Conservation (phyloP, 1,284 basidiomycete species). For the Rhodotorula sp. region DNA sequence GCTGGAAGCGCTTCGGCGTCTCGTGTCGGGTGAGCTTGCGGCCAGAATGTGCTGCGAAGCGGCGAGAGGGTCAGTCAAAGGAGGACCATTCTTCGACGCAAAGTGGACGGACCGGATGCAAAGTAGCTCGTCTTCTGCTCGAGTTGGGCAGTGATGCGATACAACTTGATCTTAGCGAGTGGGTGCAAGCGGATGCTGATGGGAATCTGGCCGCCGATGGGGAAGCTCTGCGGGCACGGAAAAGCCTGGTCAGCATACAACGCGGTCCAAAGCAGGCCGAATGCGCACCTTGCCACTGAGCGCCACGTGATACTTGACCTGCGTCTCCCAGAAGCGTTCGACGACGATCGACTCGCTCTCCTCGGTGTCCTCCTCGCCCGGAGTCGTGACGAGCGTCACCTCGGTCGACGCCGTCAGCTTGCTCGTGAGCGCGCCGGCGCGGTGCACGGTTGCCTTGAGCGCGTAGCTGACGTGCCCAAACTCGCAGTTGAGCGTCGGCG, state of each 20-base stretch:
- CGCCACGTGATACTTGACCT: conserved; percentile 77
- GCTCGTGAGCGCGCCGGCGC: conserved; percentile 75
- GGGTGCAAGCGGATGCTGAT: conserved; percentile 82
- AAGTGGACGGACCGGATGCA: conserved; percentile 34
- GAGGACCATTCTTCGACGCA: too few species aligned
- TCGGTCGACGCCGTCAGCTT: conserved; percentile 73
- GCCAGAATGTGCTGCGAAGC: conserved; percentile 17
- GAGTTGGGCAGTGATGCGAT: conserved; percentile 72
- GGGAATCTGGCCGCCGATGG: conserved; percentile 79
- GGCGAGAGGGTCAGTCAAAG: not conserved
- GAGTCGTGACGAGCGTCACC: conserved; percentile 73
- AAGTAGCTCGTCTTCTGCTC: conserved; percentile 62
- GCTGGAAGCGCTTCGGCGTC: conserved; percentile 64
- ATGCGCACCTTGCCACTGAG: conserved; percentile 64
- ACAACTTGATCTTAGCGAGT: conserved; percentile 77
- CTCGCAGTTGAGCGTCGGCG: conserved; percentile 75
- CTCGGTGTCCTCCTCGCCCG: conserved; percentile 60
- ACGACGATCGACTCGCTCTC: conserved; percentile 80
- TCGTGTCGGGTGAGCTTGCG: conserved; percentile 72
- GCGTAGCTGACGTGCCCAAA: conserved; percentile 79
- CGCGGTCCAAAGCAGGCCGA: too few species aligned
- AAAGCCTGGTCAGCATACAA: too few species aligned
- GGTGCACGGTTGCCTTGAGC: conserved; percentile 78
- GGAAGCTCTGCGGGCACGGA: conserved; percentile 58
- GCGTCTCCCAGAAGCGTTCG: conserved; percentile 87